A percentile compares a stretch with the other conserved stretches of the same genome.
phyloP scores from a whole-genome alignment of 2,329 filamentous ascomycete genomes.

The Neophaeococcomyces aloes region DNA sequence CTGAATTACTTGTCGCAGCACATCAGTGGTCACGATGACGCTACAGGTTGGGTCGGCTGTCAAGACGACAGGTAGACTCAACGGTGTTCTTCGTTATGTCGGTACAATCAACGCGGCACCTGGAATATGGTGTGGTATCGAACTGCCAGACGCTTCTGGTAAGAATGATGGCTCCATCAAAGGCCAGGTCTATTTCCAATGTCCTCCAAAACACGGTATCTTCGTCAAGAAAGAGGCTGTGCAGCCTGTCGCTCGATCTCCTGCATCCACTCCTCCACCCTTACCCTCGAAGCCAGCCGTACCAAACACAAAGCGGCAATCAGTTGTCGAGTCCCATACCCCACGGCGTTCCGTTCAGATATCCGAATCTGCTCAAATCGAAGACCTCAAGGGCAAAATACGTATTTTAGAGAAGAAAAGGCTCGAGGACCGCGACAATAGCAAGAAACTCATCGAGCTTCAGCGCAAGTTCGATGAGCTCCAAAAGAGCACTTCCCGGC shows the following conservation, averaged over 20 bases:
- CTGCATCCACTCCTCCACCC: slow-evolving; percentile 14
- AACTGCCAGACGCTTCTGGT: slow-evolving; percentile 68
- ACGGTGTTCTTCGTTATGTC: slow-evolving; percentile 68
- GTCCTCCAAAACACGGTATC: slow-evolving; percentile 61
- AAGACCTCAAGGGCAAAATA: slow-evolving; percentile 80
- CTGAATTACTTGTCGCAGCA: no score
- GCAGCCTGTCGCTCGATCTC: slow-evolving; percentile 1
- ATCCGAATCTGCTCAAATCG: slow-evolving; percentile 34
- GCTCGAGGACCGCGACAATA: slow-evolving; percentile 70
- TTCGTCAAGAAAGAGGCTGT: slow-evolving; percentile 70
- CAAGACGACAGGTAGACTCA: slow-evolving; percentile 62
- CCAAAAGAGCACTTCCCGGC: no score
- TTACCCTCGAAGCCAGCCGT: not conserved
- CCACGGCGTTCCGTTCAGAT: not conserved
- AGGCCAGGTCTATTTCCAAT: slow-evolving; percentile 81
- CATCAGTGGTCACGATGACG: not conserved
- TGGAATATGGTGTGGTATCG: slow-evolving; percentile 82
- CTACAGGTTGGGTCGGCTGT: slow-evolving; percentile 57
- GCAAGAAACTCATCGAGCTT: slow-evolving; percentile 66
- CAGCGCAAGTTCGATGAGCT: slow-evolving; percentile 42
- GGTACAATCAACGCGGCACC: slow-evolving; percentile 61
- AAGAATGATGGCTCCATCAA: slow-evolving; percentile 93
- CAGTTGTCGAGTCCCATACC: not conserved
- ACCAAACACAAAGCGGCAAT: not conserved
- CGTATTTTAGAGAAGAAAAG: slow-evolving; percentile 80